Percentiles rank a stretch among this genome's conserved stretches.
Conservation (phyloP, 495 filamentous ascomycete species). For the Tuber microsphaerosporum region DNA sequence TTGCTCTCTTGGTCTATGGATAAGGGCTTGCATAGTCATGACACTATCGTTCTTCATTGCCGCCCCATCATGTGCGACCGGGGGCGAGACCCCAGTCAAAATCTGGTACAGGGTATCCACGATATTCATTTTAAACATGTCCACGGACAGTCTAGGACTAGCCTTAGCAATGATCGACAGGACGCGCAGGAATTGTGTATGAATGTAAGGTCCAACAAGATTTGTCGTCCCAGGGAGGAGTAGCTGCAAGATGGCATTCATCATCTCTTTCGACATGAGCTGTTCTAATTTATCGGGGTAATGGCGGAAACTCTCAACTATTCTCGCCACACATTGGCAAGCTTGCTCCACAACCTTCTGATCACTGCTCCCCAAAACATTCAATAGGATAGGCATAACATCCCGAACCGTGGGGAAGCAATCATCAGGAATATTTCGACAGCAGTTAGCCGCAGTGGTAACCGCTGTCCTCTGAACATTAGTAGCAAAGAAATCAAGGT, state of each 20-base stretch:
- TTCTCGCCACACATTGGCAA: conserved; percentile 89
- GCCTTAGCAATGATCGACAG: conserved; percentile 79
- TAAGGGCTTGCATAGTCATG: conserved; percentile 96
- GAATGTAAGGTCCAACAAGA: conserved; percentile 86
- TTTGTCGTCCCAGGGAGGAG: conserved; percentile 92
- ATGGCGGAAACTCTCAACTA: conserved; percentile 92
- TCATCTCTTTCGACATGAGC: conserved; percentile 75
- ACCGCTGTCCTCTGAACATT: conserved; percentile 94
- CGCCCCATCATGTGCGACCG: conserved; percentile 73
- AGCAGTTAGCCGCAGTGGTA: conserved; percentile 95
- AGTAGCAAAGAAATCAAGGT: conserved; percentile 95
- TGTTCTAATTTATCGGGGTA: conserved; percentile 82
- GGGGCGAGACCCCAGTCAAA: conserved; percentile 88
- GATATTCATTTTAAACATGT: conserved; percentile 91
- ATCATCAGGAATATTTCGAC: conserved; percentile 88
- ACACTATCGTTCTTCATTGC: conserved; percentile 86
- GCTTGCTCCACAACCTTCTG: conserved; percentile 96
- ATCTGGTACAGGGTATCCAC: conserved; percentile 98
- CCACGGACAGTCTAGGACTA: conserved; percentile 77
- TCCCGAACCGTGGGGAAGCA: conserved; percentile 80
- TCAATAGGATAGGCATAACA: conserved; percentile 90
- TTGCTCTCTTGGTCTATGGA: conserved; percentile 93
- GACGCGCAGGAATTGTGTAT: conserved; percentile 91
- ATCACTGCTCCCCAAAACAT: conserved; percentile 83
- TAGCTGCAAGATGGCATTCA: conserved; percentile 80